Percentiles rank a stretch among this genome's conserved stretches.
Evolutionary conservation across 768 basidiomycete species (phyloP).

Genomic region (Lentinula boryana): DNA sequence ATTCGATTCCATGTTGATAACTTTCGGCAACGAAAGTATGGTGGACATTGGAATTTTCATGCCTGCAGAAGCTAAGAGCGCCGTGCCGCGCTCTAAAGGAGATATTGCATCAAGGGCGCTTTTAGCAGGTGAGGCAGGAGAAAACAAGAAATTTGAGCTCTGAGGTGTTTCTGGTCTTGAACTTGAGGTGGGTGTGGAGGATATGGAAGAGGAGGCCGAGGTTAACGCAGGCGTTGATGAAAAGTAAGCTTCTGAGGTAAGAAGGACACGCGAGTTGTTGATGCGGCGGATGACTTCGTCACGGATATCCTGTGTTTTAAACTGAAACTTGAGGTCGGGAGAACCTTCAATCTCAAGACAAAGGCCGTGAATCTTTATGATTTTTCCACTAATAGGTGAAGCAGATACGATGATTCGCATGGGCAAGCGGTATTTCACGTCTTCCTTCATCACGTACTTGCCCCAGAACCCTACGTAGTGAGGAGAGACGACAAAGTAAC

Average conservation of each 20-base stretch:
- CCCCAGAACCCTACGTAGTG: slow-evolving; percentile 41
- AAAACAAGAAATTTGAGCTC: slow-evolving; percentile 1
- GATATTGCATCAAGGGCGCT: slow-evolving; percentile 33
- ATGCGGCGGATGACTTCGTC: slow-evolving; percentile 39
- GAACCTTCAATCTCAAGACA: slow-evolving; percentile 41
- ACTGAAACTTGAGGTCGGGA: slow-evolving; percentile 41
- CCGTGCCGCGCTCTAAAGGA: slow-evolving; percentile 36
- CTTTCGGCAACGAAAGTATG: slow-evolving; percentile 31
- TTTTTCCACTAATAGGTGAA: slow-evolving; percentile 22
- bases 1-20: slow-evolving; percentile 39
- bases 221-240: background rate
- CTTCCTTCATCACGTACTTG: slow-evolving; percentile 29
- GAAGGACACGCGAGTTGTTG: slow-evolving; percentile 12
- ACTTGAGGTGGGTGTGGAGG: background rate
- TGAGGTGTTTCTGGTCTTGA: background rate
- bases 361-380: slow-evolving; percentile 29
- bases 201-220: background rate
- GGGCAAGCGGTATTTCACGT: slow-evolving; percentile 38
- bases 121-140: slow-evolving; percentile 9
- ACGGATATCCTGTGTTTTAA: slow-evolving; percentile 32
- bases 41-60: slow-evolving; percentile 23
- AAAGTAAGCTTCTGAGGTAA: slow-evolving; percentile 2
- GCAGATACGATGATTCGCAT: slow-evolving; percentile 33
- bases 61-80: slow-evolving; percentile 21
- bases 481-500: slow-evolving; percentile 36